Conservation (phyloP, 139 green algal species). For the Ostreobium quekettii region DNA sequence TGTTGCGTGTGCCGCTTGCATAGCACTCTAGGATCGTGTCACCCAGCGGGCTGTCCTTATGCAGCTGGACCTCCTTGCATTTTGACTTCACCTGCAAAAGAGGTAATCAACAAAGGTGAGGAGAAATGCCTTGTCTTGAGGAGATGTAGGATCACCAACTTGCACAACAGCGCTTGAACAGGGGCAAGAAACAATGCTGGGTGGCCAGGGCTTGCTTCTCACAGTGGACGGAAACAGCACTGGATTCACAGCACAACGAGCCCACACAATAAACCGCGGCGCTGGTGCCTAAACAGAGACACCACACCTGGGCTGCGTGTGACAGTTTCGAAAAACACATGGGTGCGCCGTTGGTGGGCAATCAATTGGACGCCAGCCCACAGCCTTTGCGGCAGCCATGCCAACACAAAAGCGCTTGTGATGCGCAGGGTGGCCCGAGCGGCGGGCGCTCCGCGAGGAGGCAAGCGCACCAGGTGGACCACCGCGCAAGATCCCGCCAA, state of each 20-base stretch:
- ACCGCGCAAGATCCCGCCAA: conserved; percentile 15
- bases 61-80: conserved; percentile 80
- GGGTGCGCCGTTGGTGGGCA: too few species aligned
- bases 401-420: conserved; percentile 72
- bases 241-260: conserved; percentile 32
- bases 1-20: conserved; percentile 76
- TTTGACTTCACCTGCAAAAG: conserved; percentile 48
- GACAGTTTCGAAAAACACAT: too few species aligned
- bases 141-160: not conserved
- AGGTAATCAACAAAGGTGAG: not conserved
- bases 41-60: conserved; percentile 84
- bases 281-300: too few species aligned
- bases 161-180: not conserved
- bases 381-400: conserved; percentile 68
- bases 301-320: too few species aligned
- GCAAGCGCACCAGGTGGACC: conserved; percentile 6
- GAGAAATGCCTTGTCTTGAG: not conserved
- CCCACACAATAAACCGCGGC: not conserved
- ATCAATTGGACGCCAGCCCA: conserved; percentile 77
- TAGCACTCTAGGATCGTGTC: conserved; percentile 96
- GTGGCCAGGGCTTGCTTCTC: not conserved
- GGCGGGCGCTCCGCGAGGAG: too few species aligned
- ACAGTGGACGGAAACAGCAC: not conserved
- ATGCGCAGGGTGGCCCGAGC: not conserved
- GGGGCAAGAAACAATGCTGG: not conserved